These are phyloP conservation scores for Penicillium sp. DNA, from an alignment of 2,329 filamentous ascomycete genomes.

Conservation along the genomic window DNA sequence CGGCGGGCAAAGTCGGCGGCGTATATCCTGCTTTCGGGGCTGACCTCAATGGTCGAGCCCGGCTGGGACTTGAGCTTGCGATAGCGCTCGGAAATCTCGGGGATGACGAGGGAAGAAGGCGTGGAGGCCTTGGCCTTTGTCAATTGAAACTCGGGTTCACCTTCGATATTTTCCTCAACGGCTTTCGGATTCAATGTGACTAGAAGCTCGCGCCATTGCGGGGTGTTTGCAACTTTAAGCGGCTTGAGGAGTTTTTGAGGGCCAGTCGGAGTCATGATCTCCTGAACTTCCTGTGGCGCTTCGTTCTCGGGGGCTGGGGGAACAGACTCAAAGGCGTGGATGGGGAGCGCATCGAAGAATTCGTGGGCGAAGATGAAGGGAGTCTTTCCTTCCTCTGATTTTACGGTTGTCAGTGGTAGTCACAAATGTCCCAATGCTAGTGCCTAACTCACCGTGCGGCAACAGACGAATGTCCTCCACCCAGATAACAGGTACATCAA, in stretches of 20 bases:
- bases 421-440: not conserved
- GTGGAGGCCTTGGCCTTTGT: constrained; percentile 75
- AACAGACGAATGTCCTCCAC: constrained; percentile 86
- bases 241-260: constrained; percentile 51
- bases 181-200: constrained; percentile 68
- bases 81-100: constrained; percentile 79
- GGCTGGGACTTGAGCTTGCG: constrained; percentile 68
- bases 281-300: constrained; percentile 43
- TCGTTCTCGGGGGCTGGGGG: constrained; percentile 50
- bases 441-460: constrained; percentile 61
- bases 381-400: constrained; percentile 65
- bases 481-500: constrained; percentile 78
- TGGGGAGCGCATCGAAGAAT: constrained; percentile 97
- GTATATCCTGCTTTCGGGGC: constrained; percentile 82
- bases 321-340: constrained; percentile 89
- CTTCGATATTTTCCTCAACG: constrained; percentile 52
- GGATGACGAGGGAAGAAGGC: constrained; percentile 81
- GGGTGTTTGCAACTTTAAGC: constrained; percentile 45
- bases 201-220: constrained; percentile 82
- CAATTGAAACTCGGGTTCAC: constrained; percentile 82
- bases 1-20: constrained; percentile 78
- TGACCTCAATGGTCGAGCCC: constrained; percentile 81
- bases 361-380: constrained; percentile 97
- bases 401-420: not conserved
- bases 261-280: constrained; percentile 54